Base-by-base conservation (phyloP, 108 stramenopile genomes). In the Cylindrotheca closterium region DNA sequence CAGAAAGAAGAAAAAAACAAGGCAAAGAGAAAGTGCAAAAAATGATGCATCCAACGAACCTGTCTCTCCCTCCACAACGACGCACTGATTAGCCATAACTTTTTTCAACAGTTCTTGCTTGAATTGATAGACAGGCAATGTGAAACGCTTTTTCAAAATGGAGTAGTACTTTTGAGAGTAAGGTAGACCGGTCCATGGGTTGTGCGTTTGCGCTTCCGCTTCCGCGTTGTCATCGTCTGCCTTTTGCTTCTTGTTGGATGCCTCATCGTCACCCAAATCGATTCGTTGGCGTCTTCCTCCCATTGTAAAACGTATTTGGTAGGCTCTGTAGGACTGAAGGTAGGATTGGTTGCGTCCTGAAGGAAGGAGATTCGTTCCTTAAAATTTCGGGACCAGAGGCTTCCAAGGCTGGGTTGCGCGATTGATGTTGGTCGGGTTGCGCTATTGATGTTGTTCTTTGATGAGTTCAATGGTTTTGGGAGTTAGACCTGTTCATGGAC, bases 31-130 rank as follows among this genome's bases (percentile, higher is more conserved):
- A 51, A 3, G n/a, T n/a, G n/a, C n/a, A n/a, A n/a, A n/a, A n/a
- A n/a, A n/a, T n/a, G n/a, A n/a, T n/a, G n/a, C 47, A 48, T 32
- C 3, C 27, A 48, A 46, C 3, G 79, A 79, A 27, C 99, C 99
- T 26, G 99, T 99, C 68, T 98, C 97, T 56, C 97, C 99, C 70
- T 98, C 97, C 5, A 98, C 87, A 5, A 99, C 93, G 3, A 98
- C 85, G 27, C 92, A 82, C 78, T 97, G 97, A 68, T 96, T 94
- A 7, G 83, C 74, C n/a, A 71, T 45, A 32, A 99, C 89, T 34
- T 93, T 83, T n/a, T 89, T 67, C 22, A 95, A 57, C 2, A 99
- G 79, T 19, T 95, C 63, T 0, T 96, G 92, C 67, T 93, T 80
- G 84, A 98, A 99, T 60, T 89, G 76, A 63, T 96, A 98, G 27